phyloP scores from a whole-genome alignment of 768 basidiomycete species.

The Termitomyces sp. region DNA sequence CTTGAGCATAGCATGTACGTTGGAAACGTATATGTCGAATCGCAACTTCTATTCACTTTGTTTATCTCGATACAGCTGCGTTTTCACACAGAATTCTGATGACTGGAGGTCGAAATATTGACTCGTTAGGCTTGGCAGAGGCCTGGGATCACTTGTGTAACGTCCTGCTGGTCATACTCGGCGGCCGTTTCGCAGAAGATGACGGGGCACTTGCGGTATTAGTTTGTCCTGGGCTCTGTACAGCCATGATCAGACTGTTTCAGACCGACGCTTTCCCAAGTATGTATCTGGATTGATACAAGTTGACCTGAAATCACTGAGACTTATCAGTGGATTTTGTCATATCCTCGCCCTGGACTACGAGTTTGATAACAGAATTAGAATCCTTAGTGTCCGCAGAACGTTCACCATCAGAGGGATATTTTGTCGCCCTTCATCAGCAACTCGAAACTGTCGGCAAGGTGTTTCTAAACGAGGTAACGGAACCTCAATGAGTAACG shows the following conservation, averaged over 20 bases:
- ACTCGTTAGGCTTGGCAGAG: conserved; percentile 38
- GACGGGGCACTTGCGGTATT: conserved; percentile 48
- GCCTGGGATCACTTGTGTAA: conserved; percentile 52
- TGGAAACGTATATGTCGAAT: background rate
- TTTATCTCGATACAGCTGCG: conserved; percentile 27
- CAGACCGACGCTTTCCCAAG: conserved; percentile 17
- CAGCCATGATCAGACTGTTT: conserved; percentile 37
- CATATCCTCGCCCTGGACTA: conserved; percentile 45
- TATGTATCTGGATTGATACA: conserved; percentile 13
- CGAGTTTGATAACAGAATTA: conserved; percentile 35
- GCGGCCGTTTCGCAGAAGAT: conserved; percentile 36
- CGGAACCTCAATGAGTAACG: background rate
- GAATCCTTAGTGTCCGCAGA: conserved; percentile 19
- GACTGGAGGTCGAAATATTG: conserved; percentile 15
- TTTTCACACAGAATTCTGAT: conserved; percentile 39
- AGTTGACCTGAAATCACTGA: background rate
- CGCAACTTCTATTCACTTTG: background rate
- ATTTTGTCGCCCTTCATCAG: conserved; percentile 22
- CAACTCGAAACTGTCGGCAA: conserved; percentile 22
- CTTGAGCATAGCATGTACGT: conserved; percentile 34
- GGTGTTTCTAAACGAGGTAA: conserved; percentile 23
- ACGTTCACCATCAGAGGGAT: conserved; percentile 12
- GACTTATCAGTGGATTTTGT: conserved; percentile 19
- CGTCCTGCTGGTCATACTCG: conserved; percentile 39
- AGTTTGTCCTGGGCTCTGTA: conserved; percentile 43